These are phyloP conservation scores for Cladophialophora bantiana DNA, from an alignment of 2,329 filamentous ascomycete species.

Conservation along the genomic window DNA sequence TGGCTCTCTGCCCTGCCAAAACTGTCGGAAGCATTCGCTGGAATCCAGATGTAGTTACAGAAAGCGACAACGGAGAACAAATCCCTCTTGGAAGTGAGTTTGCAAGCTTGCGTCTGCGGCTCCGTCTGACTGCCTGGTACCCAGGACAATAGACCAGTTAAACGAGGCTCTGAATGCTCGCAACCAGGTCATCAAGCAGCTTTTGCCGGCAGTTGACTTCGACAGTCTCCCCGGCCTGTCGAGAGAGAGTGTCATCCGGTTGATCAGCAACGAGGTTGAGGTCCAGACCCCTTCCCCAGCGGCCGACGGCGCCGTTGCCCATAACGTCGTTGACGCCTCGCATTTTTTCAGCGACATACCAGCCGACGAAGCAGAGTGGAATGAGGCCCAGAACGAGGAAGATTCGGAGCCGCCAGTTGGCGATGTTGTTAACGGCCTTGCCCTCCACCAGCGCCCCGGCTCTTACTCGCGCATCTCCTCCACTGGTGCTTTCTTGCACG, in stretches of 20 bases:
- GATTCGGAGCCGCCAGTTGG: conserved; percentile 9
- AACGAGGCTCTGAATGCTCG: conserved; percentile 11
- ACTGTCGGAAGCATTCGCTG: conserved; percentile 14
- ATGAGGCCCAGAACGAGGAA: conserved; percentile 16
- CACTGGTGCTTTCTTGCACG: conserved; percentile 7
- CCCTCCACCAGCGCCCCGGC: conserved; percentile 1
- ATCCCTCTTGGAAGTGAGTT: conserved; percentile 22
- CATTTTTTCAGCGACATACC: not conserved
- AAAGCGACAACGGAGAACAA: conserved; percentile 15
- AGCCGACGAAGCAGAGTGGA: conserved; percentile 15
- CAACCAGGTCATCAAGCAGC: conserved; percentile 9
- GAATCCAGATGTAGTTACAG: conserved; percentile 15
- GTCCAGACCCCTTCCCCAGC: not conserved
- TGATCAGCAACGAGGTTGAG: conserved; percentile 16
- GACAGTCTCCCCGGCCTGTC: conserved; percentile 8
- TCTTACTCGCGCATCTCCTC: conserved; percentile 13
- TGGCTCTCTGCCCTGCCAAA: conserved; percentile 19
- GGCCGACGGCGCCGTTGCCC: not conserved
- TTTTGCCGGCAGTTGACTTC: conserved; percentile 10
- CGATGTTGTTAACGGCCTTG: conserved; percentile 20
- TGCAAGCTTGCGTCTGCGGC: not conserved
- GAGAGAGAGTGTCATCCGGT: conserved; percentile 1
- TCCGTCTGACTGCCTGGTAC: conserved; percentile 4
- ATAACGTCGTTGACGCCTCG: not conserved
- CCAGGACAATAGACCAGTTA: conserved; percentile 11